Base-by-base conservation (phyloP, 2,329 filamentous ascomycete species). In the Phaeoacremonium minimum region DNA sequence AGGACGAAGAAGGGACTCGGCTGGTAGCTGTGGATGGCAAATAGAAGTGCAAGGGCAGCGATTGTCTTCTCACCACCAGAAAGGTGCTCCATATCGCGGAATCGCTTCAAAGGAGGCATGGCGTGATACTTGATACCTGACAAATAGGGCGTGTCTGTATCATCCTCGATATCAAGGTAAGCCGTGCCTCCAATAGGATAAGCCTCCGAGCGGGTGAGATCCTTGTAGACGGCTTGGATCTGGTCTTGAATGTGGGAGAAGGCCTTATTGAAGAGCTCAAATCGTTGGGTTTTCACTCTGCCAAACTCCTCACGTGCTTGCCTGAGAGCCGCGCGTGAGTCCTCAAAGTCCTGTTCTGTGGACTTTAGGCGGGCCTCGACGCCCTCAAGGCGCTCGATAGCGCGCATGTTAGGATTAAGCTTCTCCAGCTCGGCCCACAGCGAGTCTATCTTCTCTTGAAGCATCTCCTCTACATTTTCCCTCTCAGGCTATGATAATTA, bases 41-140 rank as follows among this genome's bases (percentile, higher is more conserved):
- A 98, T 5, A 98, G 75, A 28, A 98, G 73, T n/a, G 93, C 93
- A 28, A 98, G 71, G 12, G 93, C 93, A 2, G 93, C 93, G 83
- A 98, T 98, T 0, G 93, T 98, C 73, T 98, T 98, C 66, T 98
- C 93, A 38, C 93, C 93, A 52, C 93, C 93, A 2, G 88, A 95
- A 8, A 98, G 71, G 58, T 96, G 93, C 61, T 98, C 93, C 93
- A 98, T 98, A 60, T 98, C 94, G 51, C 93, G 80, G 77, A 98
- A 98, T 31, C 93, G 88, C 68, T 98, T 98, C 44, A 96, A 79
- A 2, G 93, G 93, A 15, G 93, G 93, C 90, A 97, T 98, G 44
- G 93, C 94, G 58, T 97, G 90, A 64, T 98, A 98, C 57, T 95
- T 96, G 64, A 98, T 89, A 19, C 93, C 93, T 28, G 87, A 88